Evolutionary conservation across 2,329 filamentous ascomycete species (phyloP), one percentile per base, ranked within the genome.

Genomic region (Didymella sp.): DNA sequence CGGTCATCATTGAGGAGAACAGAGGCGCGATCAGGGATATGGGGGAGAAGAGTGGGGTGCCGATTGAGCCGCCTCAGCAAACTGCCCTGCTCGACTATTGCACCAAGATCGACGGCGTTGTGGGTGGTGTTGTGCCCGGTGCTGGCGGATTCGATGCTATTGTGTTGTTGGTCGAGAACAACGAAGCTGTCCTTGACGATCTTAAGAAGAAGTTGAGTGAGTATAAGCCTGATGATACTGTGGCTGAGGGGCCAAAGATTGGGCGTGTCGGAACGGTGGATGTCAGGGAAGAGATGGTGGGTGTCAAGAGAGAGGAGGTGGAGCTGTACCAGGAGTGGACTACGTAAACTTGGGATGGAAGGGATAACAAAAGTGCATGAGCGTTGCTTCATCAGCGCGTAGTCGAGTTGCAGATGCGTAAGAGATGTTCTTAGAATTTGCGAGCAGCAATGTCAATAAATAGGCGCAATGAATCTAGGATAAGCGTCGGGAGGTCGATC

Each of bases 141-240:
- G 95, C 95, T 0, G 95, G 95, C 9, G 95, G 95, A 0, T 97
- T 90, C 71, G 95, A 99, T 80, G 95, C 95, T 1, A 83, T 96
- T 52, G 90, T 89, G 0, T 75, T 99, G 58, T 76, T 99, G 57
- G 85, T 96, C 62, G 83, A 84, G 68, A 91, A 97, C 67, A 87
- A 90, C 50, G 82, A 81, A 31, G 83, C 82, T 45, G 90, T 91
- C 1, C 78, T 89, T 52, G 71, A 73, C 21, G 78, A 80, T 12
- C 76, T 98, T 21, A 81, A 84, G 60, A 76, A 78, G 40, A 87
- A 91, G 40, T 76, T 96, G 56, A 79, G 78, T 19, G 77, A 79
- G 24, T 98, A 92, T 88, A 87, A 82, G 64, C 71, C 72, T 24
- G 75, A 76, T 11, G 73, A 69, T 3, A 66, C 70, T 9, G 74